Evolutionary conservation across 1,139 yeast species (phyloP), one percentile per base, ranked within the genome.

Genomic region (Pneumocystis jirovecii): DNA sequence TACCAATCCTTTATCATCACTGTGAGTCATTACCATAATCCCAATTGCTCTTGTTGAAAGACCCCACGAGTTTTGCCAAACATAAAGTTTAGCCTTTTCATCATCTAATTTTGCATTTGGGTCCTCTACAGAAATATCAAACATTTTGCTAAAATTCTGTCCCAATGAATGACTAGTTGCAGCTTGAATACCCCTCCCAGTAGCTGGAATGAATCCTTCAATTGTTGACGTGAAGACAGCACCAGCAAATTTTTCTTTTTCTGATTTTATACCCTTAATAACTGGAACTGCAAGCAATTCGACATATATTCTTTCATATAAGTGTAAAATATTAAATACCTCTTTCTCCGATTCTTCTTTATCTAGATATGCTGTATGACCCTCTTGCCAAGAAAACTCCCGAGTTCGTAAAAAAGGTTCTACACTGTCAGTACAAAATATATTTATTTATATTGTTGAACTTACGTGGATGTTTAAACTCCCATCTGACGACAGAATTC

Each of bases 181-280:
- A 78, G 97, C 98, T 80, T 95, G 99, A 72, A 95, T 93, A 82
- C 97, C 98, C 81, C 99, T 89, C 74, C 99, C 99, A 68, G 97
- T 93, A 68, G 96, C 89, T 71, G 97, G 96, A 73, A 95, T 89
- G 76, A 87, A 95, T 71, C 97, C 98, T 79, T 95, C 99, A 70
- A 86, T 86, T 62, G 98, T 91, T 65, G 97, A 89, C 69, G 98
- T 91, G 80, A 85, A 93, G 72, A 83, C 85, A 75, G 97, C 97
- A 77, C 99, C 99, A 59, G 99, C 98, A 72, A 95, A 95, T 79
- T 90, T 91, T 80, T 95, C 99, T 78, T 91, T 91, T 75, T 88
- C 97, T 66, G 98, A 91, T 81, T 95, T 95, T 72, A 78, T 83
- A 79, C 98, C 99, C 80, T 89, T 89, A 72, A 95, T 82, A 68